A percentile compares a stretch with the other conserved stretches of the same genome.
These are phyloP conservation scores for Fusarium sp. DNA, from an alignment of 2,329 filamentous ascomycete genomes.

Conservation along the genomic window DNA sequence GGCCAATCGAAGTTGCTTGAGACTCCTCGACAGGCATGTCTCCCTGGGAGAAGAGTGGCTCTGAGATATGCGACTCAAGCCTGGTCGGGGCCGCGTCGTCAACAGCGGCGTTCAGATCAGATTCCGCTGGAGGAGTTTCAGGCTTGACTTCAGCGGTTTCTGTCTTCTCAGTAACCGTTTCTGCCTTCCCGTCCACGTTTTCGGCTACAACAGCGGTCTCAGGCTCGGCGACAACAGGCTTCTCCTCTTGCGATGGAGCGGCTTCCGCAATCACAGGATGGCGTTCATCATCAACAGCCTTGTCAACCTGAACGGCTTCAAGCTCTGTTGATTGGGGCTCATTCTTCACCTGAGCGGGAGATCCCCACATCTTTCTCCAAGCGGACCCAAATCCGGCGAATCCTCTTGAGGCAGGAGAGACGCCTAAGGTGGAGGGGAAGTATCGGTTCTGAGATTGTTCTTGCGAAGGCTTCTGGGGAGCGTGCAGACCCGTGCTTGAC, in stretches of 20 bases:
- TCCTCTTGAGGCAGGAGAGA: conserved; percentile 29
- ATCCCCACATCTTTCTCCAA: conserved; percentile 38
- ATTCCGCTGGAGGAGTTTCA: not conserved
- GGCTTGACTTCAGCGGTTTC: conserved; percentile 8
- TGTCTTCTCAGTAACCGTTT: conserved; percentile 6
- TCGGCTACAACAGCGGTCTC: conserved; percentile 6
- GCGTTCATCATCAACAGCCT: not conserved
- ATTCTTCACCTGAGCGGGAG: conserved; percentile 16
- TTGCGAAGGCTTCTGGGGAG: conserved; percentile 15
- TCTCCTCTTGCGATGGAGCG: not conserved
- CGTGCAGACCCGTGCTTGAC: conserved; percentile 7
- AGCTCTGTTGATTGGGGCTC: not conserved
- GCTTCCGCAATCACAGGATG: not conserved
- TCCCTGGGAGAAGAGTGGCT: conserved; percentile 47
- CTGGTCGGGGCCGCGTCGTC: conserved; percentile 6
- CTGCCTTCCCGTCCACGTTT: conserved; percentile 8
- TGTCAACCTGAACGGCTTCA: not conserved
- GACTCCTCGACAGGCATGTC: conserved; percentile 39
- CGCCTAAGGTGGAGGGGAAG: conserved; percentile 37
- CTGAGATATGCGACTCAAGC: conserved; percentile 42
- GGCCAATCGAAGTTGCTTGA: conserved; percentile 34
- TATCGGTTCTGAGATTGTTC: conserved; percentile 29
- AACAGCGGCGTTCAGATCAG: not conserved
- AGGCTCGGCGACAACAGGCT: not conserved
- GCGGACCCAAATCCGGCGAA: conserved; percentile 24